Percentiles rank a stretch among this genome's conserved stretches.
These are phyloP conservation scores for Aureoboletus auriporus DNA, from an alignment of 768 basidiomycete genomes.

Conservation along the genomic window DNA sequence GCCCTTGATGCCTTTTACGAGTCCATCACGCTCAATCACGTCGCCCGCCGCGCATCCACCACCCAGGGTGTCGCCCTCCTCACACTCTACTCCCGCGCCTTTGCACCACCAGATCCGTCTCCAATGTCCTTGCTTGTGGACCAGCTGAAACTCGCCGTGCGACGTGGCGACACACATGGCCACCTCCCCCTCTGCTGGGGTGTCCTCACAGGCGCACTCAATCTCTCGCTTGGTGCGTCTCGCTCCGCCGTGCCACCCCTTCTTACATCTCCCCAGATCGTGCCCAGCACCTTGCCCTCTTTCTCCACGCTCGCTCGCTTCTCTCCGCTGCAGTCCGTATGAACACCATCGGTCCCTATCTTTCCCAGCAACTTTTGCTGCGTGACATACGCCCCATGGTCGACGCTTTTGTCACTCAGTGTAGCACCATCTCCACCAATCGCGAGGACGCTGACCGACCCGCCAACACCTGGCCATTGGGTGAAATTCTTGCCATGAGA, in stretches of 20 bases:
- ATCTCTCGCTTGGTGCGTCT: constrained; percentile 59
- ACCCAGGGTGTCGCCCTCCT: constrained; percentile 92
- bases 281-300: constrained; percentile 83
- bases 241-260: background rate
- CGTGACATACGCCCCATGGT: constrained; percentile 70
- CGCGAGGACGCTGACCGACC: constrained; percentile 33
- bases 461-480: constrained; percentile 92
- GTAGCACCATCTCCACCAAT: constrained; percentile 43
- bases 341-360: constrained; percentile 91
- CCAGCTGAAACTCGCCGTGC: constrained; percentile 61
- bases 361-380: constrained; percentile 81
- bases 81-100: constrained; percentile 80
- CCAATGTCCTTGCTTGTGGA: constrained; percentile 46
- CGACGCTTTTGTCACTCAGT: constrained; percentile 44
- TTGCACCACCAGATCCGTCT: constrained; percentile 48
- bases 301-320: constrained; percentile 86
- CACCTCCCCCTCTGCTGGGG: constrained; percentile 95
- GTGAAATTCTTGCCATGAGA: constrained; percentile 84
- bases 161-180: constrained; percentile 63
- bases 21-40: constrained; percentile 83
- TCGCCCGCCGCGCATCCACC: constrained; percentile 80
- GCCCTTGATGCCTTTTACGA: constrained; percentile 78
- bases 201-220: constrained; percentile 72
- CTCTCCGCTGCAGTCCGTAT: constrained; percentile 90
- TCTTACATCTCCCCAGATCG: constrained; percentile 49